These are phyloP conservation scores for Candida patagonica DNA, from an alignment of 805 yeast genomes.

Conservation along the genomic window DNA sequence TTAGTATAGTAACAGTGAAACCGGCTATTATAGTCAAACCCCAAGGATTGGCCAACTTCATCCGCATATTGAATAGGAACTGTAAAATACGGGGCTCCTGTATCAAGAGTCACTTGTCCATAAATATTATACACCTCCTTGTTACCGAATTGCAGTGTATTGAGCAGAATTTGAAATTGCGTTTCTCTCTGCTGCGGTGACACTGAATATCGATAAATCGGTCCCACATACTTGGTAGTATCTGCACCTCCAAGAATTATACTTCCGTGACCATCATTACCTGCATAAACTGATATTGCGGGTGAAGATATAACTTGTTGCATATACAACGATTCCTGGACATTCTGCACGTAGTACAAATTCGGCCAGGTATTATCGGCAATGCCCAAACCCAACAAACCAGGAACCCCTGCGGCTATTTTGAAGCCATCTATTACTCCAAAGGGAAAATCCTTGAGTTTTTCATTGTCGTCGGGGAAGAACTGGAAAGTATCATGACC, in stretches of 20 bases:
- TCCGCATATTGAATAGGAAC: slow-evolving; percentile 25
- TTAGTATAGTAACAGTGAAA: slow-evolving; percentile 22
- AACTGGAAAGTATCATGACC: slow-evolving; percentile 22
- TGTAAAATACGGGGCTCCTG: slow-evolving; percentile 26
- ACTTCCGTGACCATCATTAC: slow-evolving; percentile 27
- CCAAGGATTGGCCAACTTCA: slow-evolving; percentile 20
- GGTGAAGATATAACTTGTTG: slow-evolving; percentile 49
- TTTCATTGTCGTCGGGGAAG: slow-evolving; percentile 8
- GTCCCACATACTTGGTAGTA: slow-evolving; percentile 17
- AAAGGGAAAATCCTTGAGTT: slow-evolving; percentile 19
- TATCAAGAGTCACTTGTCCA: slow-evolving; percentile 22
- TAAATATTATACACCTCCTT: slow-evolving; percentile 15
- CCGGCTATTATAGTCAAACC: slow-evolving; percentile 17
- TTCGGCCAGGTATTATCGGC: slow-evolving; percentile 37
- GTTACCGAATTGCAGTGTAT: slow-evolving; percentile 14
- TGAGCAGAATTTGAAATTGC: slow-evolving; percentile 18
- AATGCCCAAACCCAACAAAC: slow-evolving; percentile 36
- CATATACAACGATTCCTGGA: slow-evolving; percentile 51
- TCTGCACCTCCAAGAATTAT: slow-evolving; percentile 28
- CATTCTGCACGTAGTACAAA: slow-evolving; percentile 44
- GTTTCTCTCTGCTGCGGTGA: slow-evolving; percentile 6
- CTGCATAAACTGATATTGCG: slow-evolving; percentile 56
- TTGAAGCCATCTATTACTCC: slow-evolving; percentile 22
- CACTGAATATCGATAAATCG: slow-evolving; percentile 21
- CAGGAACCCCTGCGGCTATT: slow-evolving; percentile 51